Conservation (phyloP, 176 grass and related monocot species). For the Hordeum marinum region DNA sequence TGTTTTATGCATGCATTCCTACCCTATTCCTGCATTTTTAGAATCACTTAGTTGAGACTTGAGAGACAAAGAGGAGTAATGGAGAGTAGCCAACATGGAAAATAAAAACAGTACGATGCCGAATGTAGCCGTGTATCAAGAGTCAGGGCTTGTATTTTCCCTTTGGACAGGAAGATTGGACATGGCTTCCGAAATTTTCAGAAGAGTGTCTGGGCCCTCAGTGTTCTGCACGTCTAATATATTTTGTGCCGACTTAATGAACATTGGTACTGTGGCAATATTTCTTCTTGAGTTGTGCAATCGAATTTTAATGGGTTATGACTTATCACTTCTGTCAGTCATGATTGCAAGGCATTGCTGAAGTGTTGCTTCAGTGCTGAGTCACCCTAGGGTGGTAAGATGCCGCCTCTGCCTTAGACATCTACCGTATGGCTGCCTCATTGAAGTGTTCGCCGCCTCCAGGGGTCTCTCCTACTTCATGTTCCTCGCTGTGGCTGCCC, state of each 20-base stretch:
- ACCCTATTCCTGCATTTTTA: too few species aligned
- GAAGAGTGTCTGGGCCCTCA: background rate
- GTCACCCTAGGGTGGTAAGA: background rate
- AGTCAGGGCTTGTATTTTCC: background rate
- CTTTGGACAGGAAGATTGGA: background rate
- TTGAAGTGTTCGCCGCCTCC: background rate
- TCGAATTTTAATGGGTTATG: slow-evolving; percentile 8
- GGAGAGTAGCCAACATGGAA: background rate
- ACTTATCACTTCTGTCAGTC: background rate
- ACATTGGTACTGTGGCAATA: background rate
- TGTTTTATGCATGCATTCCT: too few species aligned
- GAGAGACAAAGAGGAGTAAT: background rate
- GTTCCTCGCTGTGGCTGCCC: background rate
- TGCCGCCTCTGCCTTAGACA: background rate
- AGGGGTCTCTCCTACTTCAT: background rate
- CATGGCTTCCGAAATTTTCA: background rate
- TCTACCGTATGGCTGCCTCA: background rate
- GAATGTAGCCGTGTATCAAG: background rate
- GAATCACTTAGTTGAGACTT: background rate
- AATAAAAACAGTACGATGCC: background rate
- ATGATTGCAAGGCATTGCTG: background rate
- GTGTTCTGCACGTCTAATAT: background rate
- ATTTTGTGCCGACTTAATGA: background rate
- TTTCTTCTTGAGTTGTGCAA: background rate
- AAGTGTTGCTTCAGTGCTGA: background rate